Percentiles rank a stretch among this genome's conserved stretches.
Conservation (phyloP, 768 basidiomycete species). For the Leccinellum albellum region DNA sequence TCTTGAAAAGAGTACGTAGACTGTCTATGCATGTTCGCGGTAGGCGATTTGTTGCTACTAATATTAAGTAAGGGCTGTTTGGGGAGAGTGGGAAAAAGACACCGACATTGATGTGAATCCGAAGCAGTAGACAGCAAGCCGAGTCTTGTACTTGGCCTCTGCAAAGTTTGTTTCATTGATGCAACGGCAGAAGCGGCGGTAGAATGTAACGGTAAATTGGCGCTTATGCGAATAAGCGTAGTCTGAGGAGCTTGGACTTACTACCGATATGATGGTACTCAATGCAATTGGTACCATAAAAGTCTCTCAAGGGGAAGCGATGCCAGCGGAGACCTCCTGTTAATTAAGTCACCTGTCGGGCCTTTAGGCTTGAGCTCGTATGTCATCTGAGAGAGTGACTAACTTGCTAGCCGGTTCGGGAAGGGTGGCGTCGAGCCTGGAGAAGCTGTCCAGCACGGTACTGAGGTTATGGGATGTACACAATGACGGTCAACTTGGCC, state of each 20-base stretch:
- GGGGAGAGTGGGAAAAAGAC: neutral
- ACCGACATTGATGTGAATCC: conserved; percentile 4
- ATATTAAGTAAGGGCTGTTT: neutral
- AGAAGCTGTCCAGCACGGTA: neutral
- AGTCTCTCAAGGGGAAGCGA: neutral
- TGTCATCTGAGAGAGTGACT: neutral
- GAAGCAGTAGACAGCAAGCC: neutral
- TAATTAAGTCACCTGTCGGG: neutral
- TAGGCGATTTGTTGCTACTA: neutral
- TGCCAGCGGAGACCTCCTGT: neutral
- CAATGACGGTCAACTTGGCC: neutral
- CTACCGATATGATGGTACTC: neutral
- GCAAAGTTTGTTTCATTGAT: neutral
- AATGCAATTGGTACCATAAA: neutral
- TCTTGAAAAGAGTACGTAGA: conserved; percentile 9
- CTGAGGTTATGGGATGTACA: neutral
- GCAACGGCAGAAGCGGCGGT: neutral
- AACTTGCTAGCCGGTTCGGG: conserved; percentile 10
- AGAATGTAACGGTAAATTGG: neutral
- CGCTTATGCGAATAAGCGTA: neutral
- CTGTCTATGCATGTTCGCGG: conserved; percentile 15
- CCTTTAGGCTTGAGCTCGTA: neutral
- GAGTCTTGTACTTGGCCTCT: neutral
- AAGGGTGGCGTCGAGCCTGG: neutral
- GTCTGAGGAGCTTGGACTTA: conserved; percentile 3